Conservation (phyloP, 2,329 filamentous ascomycete genomes). For the Ophiostoma fasciatum region DNA sequence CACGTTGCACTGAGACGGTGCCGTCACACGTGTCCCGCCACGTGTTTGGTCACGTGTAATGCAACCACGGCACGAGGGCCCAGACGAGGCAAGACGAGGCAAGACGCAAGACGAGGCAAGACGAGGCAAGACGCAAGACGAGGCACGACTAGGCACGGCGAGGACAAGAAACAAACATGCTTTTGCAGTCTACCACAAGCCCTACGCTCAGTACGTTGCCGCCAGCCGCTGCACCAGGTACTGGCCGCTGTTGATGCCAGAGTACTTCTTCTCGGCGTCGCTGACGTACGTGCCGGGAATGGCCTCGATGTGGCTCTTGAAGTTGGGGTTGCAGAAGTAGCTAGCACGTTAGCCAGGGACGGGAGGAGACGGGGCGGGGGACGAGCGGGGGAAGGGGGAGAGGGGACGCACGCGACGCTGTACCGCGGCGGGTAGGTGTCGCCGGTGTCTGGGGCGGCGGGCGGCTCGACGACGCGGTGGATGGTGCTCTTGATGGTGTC, state of each 20-base stretch:
- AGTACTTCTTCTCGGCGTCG: conserved; percentile 62
- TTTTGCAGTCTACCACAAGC: too few relatives aligned
- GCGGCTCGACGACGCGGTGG: conserved; percentile 81
- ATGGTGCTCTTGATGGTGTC: conserved; percentile 82
- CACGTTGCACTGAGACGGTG: too few relatives aligned
- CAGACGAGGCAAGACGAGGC: too few relatives aligned
- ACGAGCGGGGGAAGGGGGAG: neutral
- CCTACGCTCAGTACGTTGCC: conserved; percentile 47
- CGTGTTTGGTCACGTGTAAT: too few relatives aligned
- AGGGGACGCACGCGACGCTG: conserved; percentile 55
- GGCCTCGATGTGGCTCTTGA: conserved; percentile 59
- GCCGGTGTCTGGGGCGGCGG: conserved; percentile 25
- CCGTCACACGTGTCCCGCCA: too few relatives aligned
- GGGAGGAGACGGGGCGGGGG: neutral
- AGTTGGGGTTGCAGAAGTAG: conserved; percentile 85
- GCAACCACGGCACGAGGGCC: too few relatives aligned
- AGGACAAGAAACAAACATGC: too few relatives aligned
- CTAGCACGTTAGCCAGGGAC: conserved; percentile 17
- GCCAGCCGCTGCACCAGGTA: conserved; percentile 67
- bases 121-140: too few relatives aligned
- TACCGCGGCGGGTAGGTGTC: conserved; percentile 61
- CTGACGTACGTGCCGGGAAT: conserved; percentile 59
- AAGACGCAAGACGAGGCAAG: too few relatives aligned
- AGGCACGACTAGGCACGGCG: too few relatives aligned
- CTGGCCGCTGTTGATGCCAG: conserved; percentile 60